Evolutionary conservation across 2,329 filamentous ascomycete genomes (phyloP).

Genomic region (Fusarium pseudoanthophilum): DNA sequence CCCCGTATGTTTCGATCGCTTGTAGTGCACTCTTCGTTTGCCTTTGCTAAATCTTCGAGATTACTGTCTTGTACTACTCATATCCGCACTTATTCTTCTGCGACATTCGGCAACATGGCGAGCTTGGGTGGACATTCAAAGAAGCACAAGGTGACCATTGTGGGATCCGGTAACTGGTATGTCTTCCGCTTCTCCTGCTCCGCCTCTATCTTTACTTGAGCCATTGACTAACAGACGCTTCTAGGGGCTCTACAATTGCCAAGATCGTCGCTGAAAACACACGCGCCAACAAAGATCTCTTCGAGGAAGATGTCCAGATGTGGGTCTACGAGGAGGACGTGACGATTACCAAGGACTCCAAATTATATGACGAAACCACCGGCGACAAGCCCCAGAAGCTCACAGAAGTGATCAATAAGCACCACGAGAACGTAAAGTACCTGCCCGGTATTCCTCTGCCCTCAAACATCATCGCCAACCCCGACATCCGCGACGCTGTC

Average conservation of each 20-base stretch:
- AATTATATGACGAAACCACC: constrained; percentile 73
- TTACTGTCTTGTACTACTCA: constrained; percentile 22
- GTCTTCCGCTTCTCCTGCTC: not conserved
- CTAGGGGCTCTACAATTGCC: constrained; percentile 93
- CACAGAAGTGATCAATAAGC: constrained; percentile 87
- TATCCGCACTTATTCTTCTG: constrained; percentile 27
- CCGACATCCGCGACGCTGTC: constrained; percentile 82
- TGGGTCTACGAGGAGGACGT: constrained; percentile 98
- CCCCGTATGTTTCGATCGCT: constrained; percentile 42
- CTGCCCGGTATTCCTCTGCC: constrained; percentile 89
- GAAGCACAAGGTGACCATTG: constrained; percentile 92
- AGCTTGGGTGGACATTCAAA: constrained; percentile 64
- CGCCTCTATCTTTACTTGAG: not conserved
- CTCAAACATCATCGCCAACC: constrained; percentile 84
- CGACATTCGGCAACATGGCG: constrained; percentile 48
- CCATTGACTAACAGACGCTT: not conserved
- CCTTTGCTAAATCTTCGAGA: constrained; percentile 22
- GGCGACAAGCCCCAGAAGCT: constrained; percentile 82
- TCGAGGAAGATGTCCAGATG: constrained; percentile 94
- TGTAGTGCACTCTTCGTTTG: constrained; percentile 21
- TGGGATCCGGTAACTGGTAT: constrained; percentile 97
- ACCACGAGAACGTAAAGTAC: constrained; percentile 98
- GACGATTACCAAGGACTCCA: constrained; percentile 75
- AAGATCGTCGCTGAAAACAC: constrained; percentile 98
- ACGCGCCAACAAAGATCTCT: constrained; percentile 78